Evolutionary conservation across 306 rosid species (phyloP).

Genomic region (Cucurbita maxima): DNA sequence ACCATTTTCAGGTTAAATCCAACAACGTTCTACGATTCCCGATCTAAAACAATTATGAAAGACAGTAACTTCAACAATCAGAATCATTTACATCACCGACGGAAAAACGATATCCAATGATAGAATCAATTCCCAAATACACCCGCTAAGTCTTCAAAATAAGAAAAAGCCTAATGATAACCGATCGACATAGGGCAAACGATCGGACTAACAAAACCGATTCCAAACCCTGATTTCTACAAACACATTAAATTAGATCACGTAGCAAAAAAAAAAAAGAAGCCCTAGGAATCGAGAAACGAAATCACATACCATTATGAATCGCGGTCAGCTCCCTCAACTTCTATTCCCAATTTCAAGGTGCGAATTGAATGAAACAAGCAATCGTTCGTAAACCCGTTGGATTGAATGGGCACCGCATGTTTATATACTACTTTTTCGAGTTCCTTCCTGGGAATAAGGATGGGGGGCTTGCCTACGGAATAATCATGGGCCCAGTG

Average conservation of each 20-base stretch:
- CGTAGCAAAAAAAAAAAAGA: neutral
- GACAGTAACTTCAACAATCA: neutral
- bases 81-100: neutral
- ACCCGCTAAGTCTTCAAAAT: neutral
- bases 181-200: neutral
- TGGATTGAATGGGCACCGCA: neutral
- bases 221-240: neutral
- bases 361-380: neutral
- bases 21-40: neutral
- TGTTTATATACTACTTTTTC: neutral
- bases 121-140: neutral
- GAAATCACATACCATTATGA: constrained; percentile 1
- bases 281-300: neutral
- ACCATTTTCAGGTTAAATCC: neutral
- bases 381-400: neutral
- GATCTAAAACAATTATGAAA: neutral
- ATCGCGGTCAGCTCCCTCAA: neutral
- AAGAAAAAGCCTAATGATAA: neutral
- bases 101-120: neutral
- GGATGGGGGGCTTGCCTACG: neutral
- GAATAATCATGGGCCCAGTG: neutral
- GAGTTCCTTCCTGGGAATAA: neutral
- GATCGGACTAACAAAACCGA: neutral
- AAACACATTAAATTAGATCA: neutral
- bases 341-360: neutral